Evolutionary conservation across 2,329 filamentous ascomycete genomes (phyloP), one percentile per base, ranked within the genome.

Genomic region (Helicocarpus griseus): DNA sequence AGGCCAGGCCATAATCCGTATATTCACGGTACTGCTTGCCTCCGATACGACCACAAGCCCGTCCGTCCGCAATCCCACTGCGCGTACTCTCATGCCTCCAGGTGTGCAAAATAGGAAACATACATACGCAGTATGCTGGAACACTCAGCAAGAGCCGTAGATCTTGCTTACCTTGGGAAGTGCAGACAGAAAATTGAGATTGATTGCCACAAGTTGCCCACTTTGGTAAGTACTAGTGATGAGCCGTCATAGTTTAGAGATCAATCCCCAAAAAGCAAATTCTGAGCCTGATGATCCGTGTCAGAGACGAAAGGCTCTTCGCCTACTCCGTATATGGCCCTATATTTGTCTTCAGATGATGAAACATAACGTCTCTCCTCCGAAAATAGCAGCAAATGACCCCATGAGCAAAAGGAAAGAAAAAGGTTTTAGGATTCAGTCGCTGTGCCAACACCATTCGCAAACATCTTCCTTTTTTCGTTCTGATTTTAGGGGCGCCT

Each of bases 401-500:
- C 40, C 40, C 40, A 14, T 14, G 9, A 2, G 9, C 8, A 5
- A 28, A 43, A 28, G 19, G 17, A 46, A 8, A n/a, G 31, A 7
- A 14, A 9, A 46, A 46, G 29, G 13, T 39, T 19, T 31, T 4
- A 7, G n/a, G 29, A 35, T 24, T n/a, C 22, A 35, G 17, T 6
- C 19, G 17, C 29, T 21, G n/a, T 22, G 43, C 28, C 7, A 33
- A 35, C 29, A 35, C 29, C 6, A 26, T 17, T 35, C 21, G 19
- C 28, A 46, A 22, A 35, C 17, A 14, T 33, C n/a, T 46, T 46
- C 22, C 17, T 9, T 24, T 6, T 35, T 19, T 11, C 29, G 22
- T 36, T 31, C 29, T 28, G n/a, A n/a, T 6, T 36, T 47, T 47
- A 9, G 44, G 44, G 44, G 44, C 44, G 44, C 44, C 28, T 47